These are phyloP conservation scores for Platismatia glauca DNA, from an alignment of 495 filamentous ascomycete species.

Conservation along the genomic window DNA sequence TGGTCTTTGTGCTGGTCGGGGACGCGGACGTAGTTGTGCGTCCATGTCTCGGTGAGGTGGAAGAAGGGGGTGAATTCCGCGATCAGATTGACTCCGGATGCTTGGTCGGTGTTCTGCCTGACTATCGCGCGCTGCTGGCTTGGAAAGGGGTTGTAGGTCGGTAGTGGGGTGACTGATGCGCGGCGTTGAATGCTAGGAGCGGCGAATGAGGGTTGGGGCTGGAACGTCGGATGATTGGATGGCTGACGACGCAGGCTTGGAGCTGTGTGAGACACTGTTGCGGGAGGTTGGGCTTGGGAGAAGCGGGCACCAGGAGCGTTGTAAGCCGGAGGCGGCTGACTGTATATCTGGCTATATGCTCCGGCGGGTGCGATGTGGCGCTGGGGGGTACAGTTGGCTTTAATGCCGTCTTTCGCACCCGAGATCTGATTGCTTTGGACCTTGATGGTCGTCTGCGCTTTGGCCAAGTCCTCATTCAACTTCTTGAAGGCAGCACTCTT, in stretches of 20 bases:
- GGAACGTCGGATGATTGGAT: background rate
- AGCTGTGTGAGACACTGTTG: background rate
- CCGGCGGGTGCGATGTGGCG: background rate
- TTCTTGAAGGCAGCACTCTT: background rate
- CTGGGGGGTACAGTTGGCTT: background rate
- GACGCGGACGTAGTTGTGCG: constrained; percentile 12
- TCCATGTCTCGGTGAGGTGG: constrained; percentile 7
- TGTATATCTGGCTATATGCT: background rate
- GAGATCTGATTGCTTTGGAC: constrained; percentile 28
- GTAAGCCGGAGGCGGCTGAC: constrained; percentile 7
- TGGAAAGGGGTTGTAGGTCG: background rate
- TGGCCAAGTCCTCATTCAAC: constrained; percentile 21
- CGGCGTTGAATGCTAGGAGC: background rate
- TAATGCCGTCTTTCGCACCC: constrained; percentile 3
- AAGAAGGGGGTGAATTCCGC: constrained; percentile 13
- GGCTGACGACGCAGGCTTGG: background rate
- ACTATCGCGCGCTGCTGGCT: background rate
- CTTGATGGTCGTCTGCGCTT: constrained; percentile 25
- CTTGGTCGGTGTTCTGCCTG: background rate
- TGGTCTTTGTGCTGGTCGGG: constrained; percentile 15
- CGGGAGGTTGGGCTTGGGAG: background rate
- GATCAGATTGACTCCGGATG: background rate
- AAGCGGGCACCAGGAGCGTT: background rate
- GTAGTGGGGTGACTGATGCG: background rate
- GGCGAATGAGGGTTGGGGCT: background rate